phyloP scores from a whole-genome alignment of 257 asterid genomes.

The Gynochthodes officinalis region DNA sequence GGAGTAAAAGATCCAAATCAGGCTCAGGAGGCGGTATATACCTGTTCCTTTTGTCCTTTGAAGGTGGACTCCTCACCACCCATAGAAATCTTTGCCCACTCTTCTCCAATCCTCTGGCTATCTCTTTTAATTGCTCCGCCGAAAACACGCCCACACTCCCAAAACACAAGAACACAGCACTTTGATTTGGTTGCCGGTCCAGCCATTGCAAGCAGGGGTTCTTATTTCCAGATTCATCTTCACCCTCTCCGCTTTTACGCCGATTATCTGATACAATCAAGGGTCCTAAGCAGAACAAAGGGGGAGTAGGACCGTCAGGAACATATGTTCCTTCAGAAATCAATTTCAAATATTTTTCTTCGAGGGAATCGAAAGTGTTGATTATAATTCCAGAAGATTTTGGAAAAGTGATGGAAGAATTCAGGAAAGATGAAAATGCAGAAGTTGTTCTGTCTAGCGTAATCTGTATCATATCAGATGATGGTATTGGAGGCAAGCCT shows the following conservation, averaged over 20 bases:
- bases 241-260: constrained; percentile 6
- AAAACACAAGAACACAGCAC: constrained; percentile 56
- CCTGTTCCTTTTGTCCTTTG: constrained; percentile 25
- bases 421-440: constrained; percentile 29
- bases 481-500: constrained; percentile 38
- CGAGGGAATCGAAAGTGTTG: constrained; percentile 49
- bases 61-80: constrained; percentile 52
- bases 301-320: constrained; percentile 45
- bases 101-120: constrained; percentile 47
- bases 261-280: constrained; percentile 23
- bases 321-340: constrained; percentile 37
- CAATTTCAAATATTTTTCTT: constrained; percentile 26
- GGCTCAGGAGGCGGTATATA: constrained; percentile 33
- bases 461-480: constrained; percentile 37
- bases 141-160: constrained; percentile 53
- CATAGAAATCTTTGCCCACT: constrained; percentile 48
- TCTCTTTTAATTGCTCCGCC: constrained; percentile 38
- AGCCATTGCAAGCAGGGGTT: constrained; percentile 55
- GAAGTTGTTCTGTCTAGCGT: constrained; percentile 27
- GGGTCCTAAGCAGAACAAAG: constrained; percentile 59
- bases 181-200: constrained; percentile 44
- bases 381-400: constrained; percentile 40
- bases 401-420: neutral
- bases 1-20: constrained; percentile 39
- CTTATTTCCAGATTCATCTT: constrained; percentile 15